Percentiles rank a stretch among this genome's conserved stretches.
Conservation (phyloP, 73 alveolate species). For the Paramecium sexaurelia region DNA sequence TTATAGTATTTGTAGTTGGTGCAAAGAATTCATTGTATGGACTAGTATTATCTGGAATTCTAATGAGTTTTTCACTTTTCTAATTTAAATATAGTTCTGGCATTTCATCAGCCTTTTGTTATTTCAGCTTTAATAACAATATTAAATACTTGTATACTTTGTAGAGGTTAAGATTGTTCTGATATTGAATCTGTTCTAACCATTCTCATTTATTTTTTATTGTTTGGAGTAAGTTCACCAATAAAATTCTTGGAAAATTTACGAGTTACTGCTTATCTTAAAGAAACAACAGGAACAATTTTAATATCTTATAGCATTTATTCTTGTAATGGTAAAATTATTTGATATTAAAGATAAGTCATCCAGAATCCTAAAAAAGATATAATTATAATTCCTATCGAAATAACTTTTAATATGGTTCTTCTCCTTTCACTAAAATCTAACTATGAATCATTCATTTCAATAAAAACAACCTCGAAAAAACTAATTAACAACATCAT, state of each 20-base stretch:
- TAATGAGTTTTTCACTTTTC: neutral
- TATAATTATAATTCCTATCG: neutral
- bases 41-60: neutral
- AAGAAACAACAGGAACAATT: neutral
- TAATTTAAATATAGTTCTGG: neutral
- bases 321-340: neutral
- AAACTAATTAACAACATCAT: neutral
- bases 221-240: neutral
- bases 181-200: neutral
- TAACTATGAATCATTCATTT: neutral
- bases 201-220: neutral
- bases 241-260: neutral
- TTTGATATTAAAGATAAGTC: neutral
- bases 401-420: neutral
- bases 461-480: neutral
- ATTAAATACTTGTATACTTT: neutral
- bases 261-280: neutral
- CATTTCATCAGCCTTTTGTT: neutral
- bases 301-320: neutral
- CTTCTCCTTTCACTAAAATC: neutral
- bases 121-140: neutral
- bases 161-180: neutral
- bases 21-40: neutral
- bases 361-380: slow-evolving; percentile 19
- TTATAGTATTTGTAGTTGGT: neutral